A percentile compares a stretch with the other conserved stretches of the same genome.
phyloP scores from a whole-genome alignment of 1,284 basidiomycete species.

The Amylostereum areolatum region DNA sequence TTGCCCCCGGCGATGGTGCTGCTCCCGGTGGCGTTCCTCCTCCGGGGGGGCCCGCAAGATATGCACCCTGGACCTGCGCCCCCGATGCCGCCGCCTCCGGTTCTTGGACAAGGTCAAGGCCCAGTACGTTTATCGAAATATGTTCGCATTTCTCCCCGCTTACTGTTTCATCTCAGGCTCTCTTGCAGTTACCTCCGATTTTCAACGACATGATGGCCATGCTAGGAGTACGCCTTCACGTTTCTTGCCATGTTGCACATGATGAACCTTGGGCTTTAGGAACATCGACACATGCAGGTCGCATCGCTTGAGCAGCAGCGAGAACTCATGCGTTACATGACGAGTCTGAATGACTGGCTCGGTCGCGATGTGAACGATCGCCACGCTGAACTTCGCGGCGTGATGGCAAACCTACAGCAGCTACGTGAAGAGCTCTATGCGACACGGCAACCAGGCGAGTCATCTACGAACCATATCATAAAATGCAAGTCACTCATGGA shows the following conservation, averaged over 20 bases:
- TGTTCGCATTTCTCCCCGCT: conserved; percentile 7
- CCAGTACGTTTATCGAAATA: conserved; percentile 19
- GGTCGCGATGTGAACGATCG: conserved; percentile 68
- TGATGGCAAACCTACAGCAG: conserved; percentile 57
- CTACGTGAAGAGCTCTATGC: conserved; percentile 41
- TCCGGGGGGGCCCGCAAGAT: too few relatives aligned
- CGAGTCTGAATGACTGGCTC: conserved; percentile 67
- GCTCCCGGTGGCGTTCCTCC: background rate
- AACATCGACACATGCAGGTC: conserved; percentile 64
- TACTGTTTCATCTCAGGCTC: conserved; percentile 31
- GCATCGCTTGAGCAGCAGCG: conserved; percentile 72
- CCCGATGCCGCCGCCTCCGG: too few relatives aligned
- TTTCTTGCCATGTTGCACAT: background rate
- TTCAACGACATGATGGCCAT: conserved; percentile 46
- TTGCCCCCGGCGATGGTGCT: background rate
- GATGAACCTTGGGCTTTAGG: conserved; percentile 33
- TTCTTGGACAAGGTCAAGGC: background rate
- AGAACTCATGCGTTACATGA: conserved; percentile 72
- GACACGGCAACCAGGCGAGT: conserved; percentile 5
- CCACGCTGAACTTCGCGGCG: conserved; percentile 60
- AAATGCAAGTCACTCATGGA: conserved; percentile 8
- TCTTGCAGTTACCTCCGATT: conserved; percentile 55
- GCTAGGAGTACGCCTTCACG: conserved; percentile 44
- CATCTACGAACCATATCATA: conserved; percentile 22
- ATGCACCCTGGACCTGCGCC: too few relatives aligned